Conservation (phyloP, 2,329 filamentous ascomycete genomes). For the Colletotrichum sp. region DNA sequence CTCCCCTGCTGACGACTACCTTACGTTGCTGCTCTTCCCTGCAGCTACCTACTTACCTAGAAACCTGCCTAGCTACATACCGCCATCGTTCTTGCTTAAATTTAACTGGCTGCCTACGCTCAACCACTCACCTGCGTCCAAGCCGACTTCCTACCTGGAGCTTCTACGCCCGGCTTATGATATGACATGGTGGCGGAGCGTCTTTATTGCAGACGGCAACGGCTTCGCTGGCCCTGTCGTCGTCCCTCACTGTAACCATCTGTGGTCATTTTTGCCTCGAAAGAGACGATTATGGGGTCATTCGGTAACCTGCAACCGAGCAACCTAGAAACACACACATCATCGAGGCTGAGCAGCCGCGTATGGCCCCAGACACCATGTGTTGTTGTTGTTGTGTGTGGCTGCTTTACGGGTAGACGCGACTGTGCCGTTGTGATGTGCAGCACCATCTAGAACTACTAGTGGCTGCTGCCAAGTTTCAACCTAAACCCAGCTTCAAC, state of each 20-base stretch:
- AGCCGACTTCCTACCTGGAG: not conserved
- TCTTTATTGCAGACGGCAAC: slow-evolving; percentile 1
- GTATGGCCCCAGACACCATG: not conserved
- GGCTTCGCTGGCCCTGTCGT: not conserved
- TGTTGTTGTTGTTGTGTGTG: not conserved
- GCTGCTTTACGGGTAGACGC: not conserved
- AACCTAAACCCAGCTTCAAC: not conserved
- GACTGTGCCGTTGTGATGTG: not conserved
- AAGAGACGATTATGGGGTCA: not conserved
- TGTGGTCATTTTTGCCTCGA: not conserved
- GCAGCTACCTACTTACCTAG: not conserved
- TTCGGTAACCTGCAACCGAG: not conserved
- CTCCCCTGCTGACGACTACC: not conserved
- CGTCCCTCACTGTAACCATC: not conserved
- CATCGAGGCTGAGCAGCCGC: not conserved
- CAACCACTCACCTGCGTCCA: not conserved
- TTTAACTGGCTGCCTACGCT: not conserved
- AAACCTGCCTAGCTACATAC: not conserved
- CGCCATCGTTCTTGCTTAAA: not conserved
- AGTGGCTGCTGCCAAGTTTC: not conserved
- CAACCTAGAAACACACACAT: not conserved
- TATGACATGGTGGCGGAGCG: slow-evolving; percentile 15
- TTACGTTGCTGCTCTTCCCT: not conserved
- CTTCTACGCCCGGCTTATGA: slow-evolving; percentile 9
- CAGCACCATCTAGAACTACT: not conserved